A percentile compares a stretch with the other conserved stretches of the same genome.
Evolutionary conservation across 495 filamentous ascomycete species (phyloP).

Genomic region (Podospora pseudoanserina): DNA sequence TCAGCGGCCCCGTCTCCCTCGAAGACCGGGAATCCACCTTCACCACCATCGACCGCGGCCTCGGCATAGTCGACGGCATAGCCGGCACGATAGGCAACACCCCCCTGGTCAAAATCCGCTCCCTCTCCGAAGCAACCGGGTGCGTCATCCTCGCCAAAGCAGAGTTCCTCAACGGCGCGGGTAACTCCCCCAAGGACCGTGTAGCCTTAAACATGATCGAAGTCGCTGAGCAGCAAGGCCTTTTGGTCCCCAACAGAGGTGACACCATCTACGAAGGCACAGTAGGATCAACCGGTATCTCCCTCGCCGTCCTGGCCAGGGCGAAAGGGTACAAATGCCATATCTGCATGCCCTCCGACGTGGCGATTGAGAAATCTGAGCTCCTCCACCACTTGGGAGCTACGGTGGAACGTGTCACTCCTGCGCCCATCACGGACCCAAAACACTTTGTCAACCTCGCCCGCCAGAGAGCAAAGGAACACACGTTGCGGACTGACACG

Average conservation of each 20-base stretch:
- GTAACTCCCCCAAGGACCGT: constrained; percentile 90
- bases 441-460: constrained; percentile 95
- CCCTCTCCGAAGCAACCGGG: constrained; percentile 84
- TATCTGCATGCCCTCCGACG: constrained; percentile 97
- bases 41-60: constrained; percentile 17
- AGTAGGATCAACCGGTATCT: constrained; percentile 91
- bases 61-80: constrained; percentile 61
- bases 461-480: constrained; percentile 67
- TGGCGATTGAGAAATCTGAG: constrained; percentile 81
- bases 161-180: constrained; percentile 95
- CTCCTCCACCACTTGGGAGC: constrained; percentile 88
- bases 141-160: constrained; percentile 92
- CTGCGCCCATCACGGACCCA: constrained; percentile 85
- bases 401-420: constrained; percentile 79
- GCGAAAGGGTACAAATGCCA: constrained; percentile 87
- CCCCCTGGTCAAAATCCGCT: constrained; percentile 81
- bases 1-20: constrained; percentile 45
- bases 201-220: constrained; percentile 88
- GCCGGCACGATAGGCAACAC: constrained; percentile 95
- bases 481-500: constrained; percentile 48
- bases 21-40: constrained; percentile 45
- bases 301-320: constrained; percentile 80
- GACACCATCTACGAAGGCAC: constrained; percentile 98
- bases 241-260: constrained; percentile 73
- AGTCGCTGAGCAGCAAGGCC: constrained; percentile 72